Percentiles rank a stretch among this genome's conserved stretches.
Evolutionary conservation across 2,329 filamentous ascomycete species (phyloP).

Genomic region (Talaromyces sp.): DNA sequence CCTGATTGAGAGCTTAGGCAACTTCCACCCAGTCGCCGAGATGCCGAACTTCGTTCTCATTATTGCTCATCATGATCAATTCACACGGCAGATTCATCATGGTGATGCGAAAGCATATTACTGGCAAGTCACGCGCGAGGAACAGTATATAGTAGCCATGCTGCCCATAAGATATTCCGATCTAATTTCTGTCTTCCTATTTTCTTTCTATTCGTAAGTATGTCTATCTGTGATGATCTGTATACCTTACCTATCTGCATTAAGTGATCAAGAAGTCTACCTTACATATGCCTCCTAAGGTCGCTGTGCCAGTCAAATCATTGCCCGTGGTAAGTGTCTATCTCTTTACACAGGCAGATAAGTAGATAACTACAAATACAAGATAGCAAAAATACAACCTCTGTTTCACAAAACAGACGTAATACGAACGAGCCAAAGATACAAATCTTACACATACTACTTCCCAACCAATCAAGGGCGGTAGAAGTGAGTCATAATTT

Average conservation of each 20-base stretch:
- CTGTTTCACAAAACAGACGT: neutral
- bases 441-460: slow-evolving; percentile 15
- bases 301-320: too few species aligned
- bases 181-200: neutral
- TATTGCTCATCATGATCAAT: slow-evolving; percentile 8
- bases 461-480: neutral
- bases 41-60: neutral
- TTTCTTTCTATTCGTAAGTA: neutral
- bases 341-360: neutral
- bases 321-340: too few species aligned
- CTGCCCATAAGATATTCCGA: neutral
- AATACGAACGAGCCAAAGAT: neutral
- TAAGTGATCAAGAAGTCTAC: too few species aligned
- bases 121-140: neutral
- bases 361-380: neutral
- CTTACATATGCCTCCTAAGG: too few species aligned
- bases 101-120: neutral
- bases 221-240: neutral
- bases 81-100: neutral
- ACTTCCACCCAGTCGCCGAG: neutral
- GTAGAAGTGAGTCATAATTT: slow-evolving; percentile 19
- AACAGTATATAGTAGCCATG: neutral
- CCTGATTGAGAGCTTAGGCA: neutral
- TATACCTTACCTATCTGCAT: too few species aligned
- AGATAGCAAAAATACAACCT: neutral